Conservation (phyloP, 1,139 yeast genomes). For the Suhomyces coccinellae region DNA sequence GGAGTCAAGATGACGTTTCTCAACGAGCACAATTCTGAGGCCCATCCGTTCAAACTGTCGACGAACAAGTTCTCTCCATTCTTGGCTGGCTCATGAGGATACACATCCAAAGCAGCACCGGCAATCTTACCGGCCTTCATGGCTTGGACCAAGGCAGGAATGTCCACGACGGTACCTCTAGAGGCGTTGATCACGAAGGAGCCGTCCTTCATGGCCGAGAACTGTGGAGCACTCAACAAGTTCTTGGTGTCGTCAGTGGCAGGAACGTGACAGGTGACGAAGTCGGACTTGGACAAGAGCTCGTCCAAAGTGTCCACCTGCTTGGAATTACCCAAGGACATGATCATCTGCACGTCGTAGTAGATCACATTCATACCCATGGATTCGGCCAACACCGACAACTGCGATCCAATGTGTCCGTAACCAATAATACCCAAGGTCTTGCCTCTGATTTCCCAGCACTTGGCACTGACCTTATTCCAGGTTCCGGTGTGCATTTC, state of each 20-base stretch:
- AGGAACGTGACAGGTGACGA: constrained; percentile 92
- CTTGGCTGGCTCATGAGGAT: constrained; percentile 96
- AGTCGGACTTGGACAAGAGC: constrained; percentile 77
- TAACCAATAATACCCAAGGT: constrained; percentile 96
- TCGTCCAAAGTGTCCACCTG: constrained; percentile 88
- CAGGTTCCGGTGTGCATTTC: constrained; percentile 97
- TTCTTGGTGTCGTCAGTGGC: constrained; percentile 91
- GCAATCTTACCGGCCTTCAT: constrained; percentile 92
- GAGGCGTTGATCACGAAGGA: constrained; percentile 93
- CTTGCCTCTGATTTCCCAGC: constrained; percentile 99
- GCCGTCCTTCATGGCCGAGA: constrained; percentile 96
- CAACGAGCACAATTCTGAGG: constrained; percentile 75
- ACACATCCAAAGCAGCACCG: constrained; percentile 97
- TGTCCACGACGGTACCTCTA: constrained; percentile 96
- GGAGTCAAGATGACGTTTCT: constrained; percentile 93
- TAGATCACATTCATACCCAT: constrained; percentile 97
- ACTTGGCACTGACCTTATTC: constrained; percentile 93
- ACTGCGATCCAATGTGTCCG: constrained; percentile 98
- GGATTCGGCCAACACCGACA: constrained; percentile 94
- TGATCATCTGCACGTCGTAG: constrained; percentile 88
- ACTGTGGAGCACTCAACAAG: constrained; percentile 85
- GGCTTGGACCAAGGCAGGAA: constrained; percentile 89
- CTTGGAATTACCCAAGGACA: constrained; percentile 96
- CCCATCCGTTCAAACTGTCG: constrained; percentile 76
- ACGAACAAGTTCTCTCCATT: constrained; percentile 83